These are phyloP conservation scores for Cornus kousa DNA, from an alignment of 148 eudicot species.

Conservation along the genomic window DNA sequence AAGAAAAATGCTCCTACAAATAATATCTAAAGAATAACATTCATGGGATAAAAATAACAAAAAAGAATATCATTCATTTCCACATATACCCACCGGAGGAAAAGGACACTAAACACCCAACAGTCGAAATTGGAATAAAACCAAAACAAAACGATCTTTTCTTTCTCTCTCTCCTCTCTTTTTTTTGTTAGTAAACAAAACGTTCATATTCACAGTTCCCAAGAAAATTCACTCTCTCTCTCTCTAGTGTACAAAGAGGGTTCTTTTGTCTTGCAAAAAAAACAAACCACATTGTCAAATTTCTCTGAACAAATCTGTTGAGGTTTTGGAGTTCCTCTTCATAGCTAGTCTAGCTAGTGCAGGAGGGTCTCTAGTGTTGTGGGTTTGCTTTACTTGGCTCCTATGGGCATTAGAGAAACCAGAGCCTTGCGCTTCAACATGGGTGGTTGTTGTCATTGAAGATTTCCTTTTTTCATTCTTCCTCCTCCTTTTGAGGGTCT, in stretches of 20 bases:
- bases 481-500: background rate
- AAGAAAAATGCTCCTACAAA: too few species aligned
- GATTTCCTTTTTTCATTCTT: background rate
- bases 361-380: background rate
- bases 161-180: background rate
- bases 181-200: conserved; percentile 20
- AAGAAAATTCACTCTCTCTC: conserved; percentile 20
- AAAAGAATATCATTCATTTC: background rate
- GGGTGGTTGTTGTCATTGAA: background rate
- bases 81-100: conserved; percentile 1
- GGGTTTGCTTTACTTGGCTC: background rate
- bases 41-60: too few species aligned
- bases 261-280: background rate
- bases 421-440: conserved; percentile 8
- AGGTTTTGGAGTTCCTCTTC: conserved; percentile 3
- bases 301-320: background rate
- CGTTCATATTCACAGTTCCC: conserved; percentile 43
- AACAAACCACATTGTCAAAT: background rate
- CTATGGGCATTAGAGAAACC: conserved; percentile 8
- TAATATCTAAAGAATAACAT: too few species aligned
- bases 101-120: background rate
- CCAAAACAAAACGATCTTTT: conserved; percentile 4
- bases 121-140: conserved; percentile 16
- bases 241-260: conserved; percentile 9
- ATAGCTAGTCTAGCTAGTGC: background rate